Percentiles rank a stretch among this genome's conserved stretches.
Evolutionary conservation across 2,329 filamentous ascomycete species (phyloP).

Genomic region (Sclerotinia borealis): DNA sequence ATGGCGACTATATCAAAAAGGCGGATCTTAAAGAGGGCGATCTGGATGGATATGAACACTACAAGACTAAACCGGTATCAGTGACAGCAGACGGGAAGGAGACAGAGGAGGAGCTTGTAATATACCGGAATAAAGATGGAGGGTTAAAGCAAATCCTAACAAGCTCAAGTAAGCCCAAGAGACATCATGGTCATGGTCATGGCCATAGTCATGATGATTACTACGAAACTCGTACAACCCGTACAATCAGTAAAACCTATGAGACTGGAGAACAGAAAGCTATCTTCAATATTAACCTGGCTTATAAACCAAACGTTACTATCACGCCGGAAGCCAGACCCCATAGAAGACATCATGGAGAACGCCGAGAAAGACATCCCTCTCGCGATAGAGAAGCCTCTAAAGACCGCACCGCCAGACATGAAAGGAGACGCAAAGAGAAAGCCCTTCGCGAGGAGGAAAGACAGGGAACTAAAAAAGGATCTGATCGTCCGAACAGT

Average conservation of each 20-base stretch:
- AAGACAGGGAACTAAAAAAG: no score
- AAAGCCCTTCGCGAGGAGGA: no score
- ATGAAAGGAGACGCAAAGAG: no score
- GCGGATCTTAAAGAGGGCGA: not conserved
- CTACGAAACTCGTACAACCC: not conserved
- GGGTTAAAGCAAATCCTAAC: not conserved
- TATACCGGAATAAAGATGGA: not conserved
- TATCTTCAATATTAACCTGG: no score
- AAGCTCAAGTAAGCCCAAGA: not conserved
- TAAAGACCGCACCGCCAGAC: no score
- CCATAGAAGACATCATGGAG: not conserved
- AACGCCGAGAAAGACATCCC: not conserved
- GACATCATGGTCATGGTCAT: not conserved
- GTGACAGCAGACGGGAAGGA: not conserved
- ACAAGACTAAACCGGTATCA: not conserved
- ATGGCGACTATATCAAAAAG: not conserved
- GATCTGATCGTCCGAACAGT: no score
- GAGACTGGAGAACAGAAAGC: no score
- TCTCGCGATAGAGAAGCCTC: no score
- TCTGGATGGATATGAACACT: not conserved
- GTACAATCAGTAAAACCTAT: no score
- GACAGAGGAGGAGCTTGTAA: not conserved
- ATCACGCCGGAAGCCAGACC: not conserved
- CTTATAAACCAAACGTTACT: not conserved
- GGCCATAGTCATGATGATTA: not conserved